A percentile compares a stretch with the other conserved stretches of the same genome.
Evolutionary conservation across 805 yeast species (phyloP).

Genomic region (Teunomyces kruisii): DNA sequence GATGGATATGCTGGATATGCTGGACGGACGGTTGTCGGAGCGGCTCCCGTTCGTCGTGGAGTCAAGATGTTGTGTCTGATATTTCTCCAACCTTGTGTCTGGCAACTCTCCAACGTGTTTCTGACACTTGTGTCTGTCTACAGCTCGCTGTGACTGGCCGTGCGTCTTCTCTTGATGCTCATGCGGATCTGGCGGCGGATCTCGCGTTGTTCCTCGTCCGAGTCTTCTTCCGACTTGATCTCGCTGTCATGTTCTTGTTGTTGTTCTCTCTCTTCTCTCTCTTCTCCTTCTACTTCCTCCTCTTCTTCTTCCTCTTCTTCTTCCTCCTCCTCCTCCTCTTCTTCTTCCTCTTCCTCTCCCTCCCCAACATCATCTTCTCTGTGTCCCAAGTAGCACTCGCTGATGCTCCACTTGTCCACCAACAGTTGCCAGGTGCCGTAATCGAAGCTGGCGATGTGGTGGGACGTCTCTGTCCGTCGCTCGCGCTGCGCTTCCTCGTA

Average conservation of each 20-base stretch:
- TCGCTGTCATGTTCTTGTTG: background rate
- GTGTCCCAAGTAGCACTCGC: constrained; percentile 51
- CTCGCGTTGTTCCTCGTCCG: background rate
- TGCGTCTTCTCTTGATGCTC: background rate
- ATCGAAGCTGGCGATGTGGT: constrained; percentile 73
- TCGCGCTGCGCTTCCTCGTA: constrained; percentile 16
- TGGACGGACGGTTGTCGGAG: too few species aligned
- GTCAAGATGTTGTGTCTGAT: too few species aligned
- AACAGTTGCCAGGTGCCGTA: constrained; percentile 62
- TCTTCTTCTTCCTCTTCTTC: constrained; percentile 1
- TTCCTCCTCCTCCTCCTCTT: background rate
- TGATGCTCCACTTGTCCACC: constrained; percentile 54
- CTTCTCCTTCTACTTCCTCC: constrained; percentile 13
- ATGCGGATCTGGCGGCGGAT: background rate
- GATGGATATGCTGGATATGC: too few species aligned
- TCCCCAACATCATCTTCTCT: constrained; percentile 22
- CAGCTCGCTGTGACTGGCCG: background rate
- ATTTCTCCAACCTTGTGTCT: too few species aligned
- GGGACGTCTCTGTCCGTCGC: constrained; percentile 37
- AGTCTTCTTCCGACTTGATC: background rate
- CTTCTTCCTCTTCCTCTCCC: constrained; percentile 4
- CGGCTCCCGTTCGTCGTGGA: too few species aligned
- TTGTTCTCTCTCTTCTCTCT: constrained; percentile 61
- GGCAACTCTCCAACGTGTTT: too few species aligned
- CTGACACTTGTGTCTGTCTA: background rate